These are phyloP conservation scores for Sporothrix schenckii DNA, from an alignment of 2,329 filamentous ascomycete species.

Conservation along the genomic window DNA sequence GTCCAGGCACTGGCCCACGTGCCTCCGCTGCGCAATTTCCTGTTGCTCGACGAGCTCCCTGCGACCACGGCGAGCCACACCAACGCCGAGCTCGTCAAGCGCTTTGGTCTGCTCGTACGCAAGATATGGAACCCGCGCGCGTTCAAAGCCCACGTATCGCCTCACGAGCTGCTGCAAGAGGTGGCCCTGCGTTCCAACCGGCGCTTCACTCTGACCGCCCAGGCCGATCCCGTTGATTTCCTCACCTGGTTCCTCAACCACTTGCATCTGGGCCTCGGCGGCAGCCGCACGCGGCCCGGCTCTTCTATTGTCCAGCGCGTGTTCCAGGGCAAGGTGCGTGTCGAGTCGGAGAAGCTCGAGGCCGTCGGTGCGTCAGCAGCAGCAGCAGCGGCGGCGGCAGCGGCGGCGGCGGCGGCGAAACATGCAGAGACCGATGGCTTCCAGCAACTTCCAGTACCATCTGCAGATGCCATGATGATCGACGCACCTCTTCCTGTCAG, in stretches of 20 bases:
- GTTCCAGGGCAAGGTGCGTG: constrained; percentile 89
- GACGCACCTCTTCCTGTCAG: constrained; percentile 26
- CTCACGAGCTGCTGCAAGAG: constrained; percentile 94
- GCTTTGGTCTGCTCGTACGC: constrained; percentile 85
- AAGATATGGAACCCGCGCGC: constrained; percentile 98
- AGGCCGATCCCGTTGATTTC: constrained; percentile 96
- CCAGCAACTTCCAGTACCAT: neutral
- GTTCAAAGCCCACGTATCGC: constrained; percentile 95
- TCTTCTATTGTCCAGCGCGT: constrained; percentile 87
- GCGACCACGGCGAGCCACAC: constrained; percentile 43
- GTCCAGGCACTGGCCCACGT: constrained; percentile 92
- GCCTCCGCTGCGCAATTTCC: constrained; percentile 82
- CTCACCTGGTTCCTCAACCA: constrained; percentile 97
- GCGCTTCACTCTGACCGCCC: constrained; percentile 84
- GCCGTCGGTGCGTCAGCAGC: constrained; percentile 35
- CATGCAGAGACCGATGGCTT: constrained; percentile 11
- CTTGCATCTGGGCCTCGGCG: constrained; percentile 86
- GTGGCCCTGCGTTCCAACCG: constrained; percentile 88
- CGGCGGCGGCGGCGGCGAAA: constrained; percentile 28
- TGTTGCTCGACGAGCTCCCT: constrained; percentile 81
- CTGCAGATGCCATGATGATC: constrained; percentile 34
- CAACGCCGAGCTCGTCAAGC: constrained; percentile 78
- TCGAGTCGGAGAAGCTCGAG: constrained; percentile 73
- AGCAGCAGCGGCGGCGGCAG: constrained; percentile 31
- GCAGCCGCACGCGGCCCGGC: constrained; percentile 81